A percentile compares a stretch with the other conserved stretches of the same genome.
phyloP scores from a whole-genome alignment of 1,284 basidiomycete species.

The Apiotrichum veenhuisii region DNA sequence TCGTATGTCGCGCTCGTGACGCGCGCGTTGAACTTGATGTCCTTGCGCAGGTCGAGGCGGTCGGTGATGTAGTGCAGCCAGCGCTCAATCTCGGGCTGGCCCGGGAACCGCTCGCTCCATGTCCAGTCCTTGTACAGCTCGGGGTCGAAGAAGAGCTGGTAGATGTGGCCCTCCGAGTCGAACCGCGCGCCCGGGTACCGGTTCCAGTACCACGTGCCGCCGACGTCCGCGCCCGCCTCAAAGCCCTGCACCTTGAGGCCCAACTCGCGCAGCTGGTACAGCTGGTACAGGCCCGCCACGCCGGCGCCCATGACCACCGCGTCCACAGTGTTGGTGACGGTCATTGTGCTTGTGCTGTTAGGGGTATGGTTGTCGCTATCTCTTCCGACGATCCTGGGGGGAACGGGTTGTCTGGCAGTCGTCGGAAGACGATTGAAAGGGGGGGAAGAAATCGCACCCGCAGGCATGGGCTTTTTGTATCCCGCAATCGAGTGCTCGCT shows the following conservation, averaged over 20 bases:
- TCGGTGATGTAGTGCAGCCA: slow-evolving; percentile 17
- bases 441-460: too few species aligned
- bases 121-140: slow-evolving; percentile 17
- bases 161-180: slow-evolving; percentile 12
- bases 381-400: background rate
- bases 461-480: too few species aligned
- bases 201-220: slow-evolving; percentile 21
- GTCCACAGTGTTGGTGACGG: slow-evolving; percentile 8
- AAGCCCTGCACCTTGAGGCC: slow-evolving; percentile 8
- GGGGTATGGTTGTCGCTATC: too few species aligned
- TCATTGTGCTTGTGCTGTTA: background rate
- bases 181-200: slow-evolving; percentile 16
- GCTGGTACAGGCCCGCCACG: slow-evolving; percentile 18
- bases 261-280: slow-evolving; percentile 12
- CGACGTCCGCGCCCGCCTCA: slow-evolving; percentile 14
- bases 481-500: too few species aligned
- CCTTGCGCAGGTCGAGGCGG: slow-evolving; percentile 15
- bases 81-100: slow-evolving; percentile 16
- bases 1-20: slow-evolving; percentile 8
- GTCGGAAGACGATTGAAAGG: too few species aligned
- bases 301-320: slow-evolving; percentile 18
- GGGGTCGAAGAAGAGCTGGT: slow-evolving; percentile 15
- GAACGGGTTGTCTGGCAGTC: too few species aligned
- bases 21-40: slow-evolving; percentile 13
- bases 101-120: slow-evolving; percentile 18